A percentile compares a stretch with the other conserved stretches of the same genome.
Conservation (phyloP, 768 basidiomycete species). For the Pluteus cervinus region DNA sequence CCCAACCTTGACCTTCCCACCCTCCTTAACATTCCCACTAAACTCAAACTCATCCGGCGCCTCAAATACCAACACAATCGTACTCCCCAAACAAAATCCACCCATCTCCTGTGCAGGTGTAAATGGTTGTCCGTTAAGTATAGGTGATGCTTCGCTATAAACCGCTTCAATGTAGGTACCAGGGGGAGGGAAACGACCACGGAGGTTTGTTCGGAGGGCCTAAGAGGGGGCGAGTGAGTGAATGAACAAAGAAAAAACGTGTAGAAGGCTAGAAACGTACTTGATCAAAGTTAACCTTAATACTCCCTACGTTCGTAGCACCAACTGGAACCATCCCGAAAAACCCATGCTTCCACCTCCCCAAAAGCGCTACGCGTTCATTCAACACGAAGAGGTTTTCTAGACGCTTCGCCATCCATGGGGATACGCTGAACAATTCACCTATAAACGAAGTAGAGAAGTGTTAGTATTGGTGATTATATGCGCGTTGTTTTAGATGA, state of each 20-base stretch:
- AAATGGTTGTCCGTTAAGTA: conserved; percentile 87
- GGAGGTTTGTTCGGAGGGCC: conserved; percentile 87
- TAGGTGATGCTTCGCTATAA: conserved; percentile 76
- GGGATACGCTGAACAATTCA: conserved; percentile 94
- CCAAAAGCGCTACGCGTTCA: conserved; percentile 92
- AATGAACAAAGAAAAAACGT: conserved; percentile 1
- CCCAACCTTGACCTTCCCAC: conserved; percentile 85
- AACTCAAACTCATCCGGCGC: conserved; percentile 85
- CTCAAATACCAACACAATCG: conserved; percentile 95
- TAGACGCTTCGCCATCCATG: conserved; percentile 89
- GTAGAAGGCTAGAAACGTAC: conserved; percentile 25
- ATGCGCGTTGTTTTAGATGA: too few species aligned
- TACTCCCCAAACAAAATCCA: conserved; percentile 92
- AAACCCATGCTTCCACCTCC: conserved; percentile 93
- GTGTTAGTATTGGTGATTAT: too few species aligned
- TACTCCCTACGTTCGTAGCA: conserved; percentile 96
- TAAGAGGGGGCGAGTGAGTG: conserved; percentile 19
- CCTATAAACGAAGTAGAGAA: conserved; percentile 33
- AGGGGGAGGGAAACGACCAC: conserved; percentile 61
- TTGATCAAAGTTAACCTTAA: conserved; percentile 93
- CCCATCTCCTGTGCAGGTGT: conserved; percentile 93
- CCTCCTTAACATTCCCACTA: conserved; percentile 58
- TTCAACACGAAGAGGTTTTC: conserved; percentile 96
- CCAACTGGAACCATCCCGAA: conserved; percentile 98
- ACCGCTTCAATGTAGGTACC: conserved; percentile 92